Base-by-base conservation (phyloP, 108 stramenopile species). In the Conticribra guillardii region DNA sequence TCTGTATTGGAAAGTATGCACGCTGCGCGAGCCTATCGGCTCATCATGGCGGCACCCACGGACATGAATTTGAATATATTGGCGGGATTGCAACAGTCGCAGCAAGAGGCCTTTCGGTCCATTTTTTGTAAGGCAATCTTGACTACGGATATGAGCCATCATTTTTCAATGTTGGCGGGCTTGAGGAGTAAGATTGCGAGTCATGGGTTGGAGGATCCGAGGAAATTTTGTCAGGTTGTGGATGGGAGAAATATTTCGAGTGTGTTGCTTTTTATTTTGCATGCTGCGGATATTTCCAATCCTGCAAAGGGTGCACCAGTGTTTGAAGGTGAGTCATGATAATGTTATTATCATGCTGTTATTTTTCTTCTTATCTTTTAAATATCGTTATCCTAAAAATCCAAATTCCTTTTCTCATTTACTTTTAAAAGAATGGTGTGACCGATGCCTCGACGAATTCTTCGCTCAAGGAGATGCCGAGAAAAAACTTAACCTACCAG, bases 1-100 rank as follows among this genome's bases (percentile, higher is more conserved):
- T 67, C 86, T 4, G 76, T 84, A 2, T 78, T 95, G 22, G 93
- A 95, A 72, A 88, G 82, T 65, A 70, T 80, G 67, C 89, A 90
- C 54, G 55, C 74, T 48, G 79, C 88, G n/a, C 47, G 66, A 17
- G 44, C 68, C 46, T 85, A 76, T 70, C 17, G 8, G 4, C 21
- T 37, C 9, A 17, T 69, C n/a, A 41, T 44, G 32, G 54, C 34
- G 15, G 18, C 0, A 45, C 17, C 41, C 2, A 15, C 37, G 0
- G 58, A 60, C 18, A 2, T 18, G 2, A 29, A 67, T 19, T 14
- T 24, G 17, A 50, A 76, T 21, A 69, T 69, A 28, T 68, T 76
- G 28, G 26, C 48, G 27, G 44, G 64, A 3, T 28, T 69, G 32
- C 26, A 47, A 48, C 51, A 41, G 26, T 23, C 33, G 14, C 56